Base-by-base conservation (phyloP, 2,329 filamentous ascomycete species). In the Calonectria montana region DNA sequence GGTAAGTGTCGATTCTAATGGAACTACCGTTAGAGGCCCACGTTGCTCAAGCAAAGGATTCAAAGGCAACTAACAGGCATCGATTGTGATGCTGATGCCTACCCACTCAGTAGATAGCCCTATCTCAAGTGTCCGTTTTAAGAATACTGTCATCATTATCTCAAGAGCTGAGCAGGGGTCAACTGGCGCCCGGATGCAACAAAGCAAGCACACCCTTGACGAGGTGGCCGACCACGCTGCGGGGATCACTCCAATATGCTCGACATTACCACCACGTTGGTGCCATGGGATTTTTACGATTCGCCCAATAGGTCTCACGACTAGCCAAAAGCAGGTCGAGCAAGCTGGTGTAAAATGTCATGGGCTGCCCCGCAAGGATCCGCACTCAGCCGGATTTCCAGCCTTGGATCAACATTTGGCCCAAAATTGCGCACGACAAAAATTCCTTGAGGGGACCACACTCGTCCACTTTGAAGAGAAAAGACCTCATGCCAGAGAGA, bases 1-100 rank as follows among this genome's bases (percentile, higher is more conserved):
- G 73, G 70, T 70, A 72, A 65, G 63, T 76, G 75, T 66, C 43
- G 65, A 67, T 72, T 70, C 62, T 61, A 74, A 75, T 78, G 70
- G 63, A 77, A 70, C 71, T 72, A 39, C 18, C 31, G 31, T 39
- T 2, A 35, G 37, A 25, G 53, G 23, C 53, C 31, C 53, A 39
- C 53, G 35, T 25, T 59, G n/a, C n/a, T 39, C 35, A 7, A 39
- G n/a, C 53, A 57, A 57, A 59, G 53, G 21, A 27, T 59, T 59
- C 21, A 25, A 15, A 59, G 53, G 50, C 55, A 66, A 65, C 53
- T 31, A 61, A 39, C 45, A 65, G n/a, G 50, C 59, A 70, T 70
- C 48, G 43, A 53, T 65, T 45, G 66, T 68, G 67, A 62, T 41
- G 45, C 39, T 27, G 31, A 37, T 65, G 39, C 37, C 29, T 50